A percentile compares a stretch with the other conserved stretches of the same genome.
Evolutionary conservation across 139 green algal genomes (phyloP).

Genomic region (Raphidocelis subcapitata): DNA sequence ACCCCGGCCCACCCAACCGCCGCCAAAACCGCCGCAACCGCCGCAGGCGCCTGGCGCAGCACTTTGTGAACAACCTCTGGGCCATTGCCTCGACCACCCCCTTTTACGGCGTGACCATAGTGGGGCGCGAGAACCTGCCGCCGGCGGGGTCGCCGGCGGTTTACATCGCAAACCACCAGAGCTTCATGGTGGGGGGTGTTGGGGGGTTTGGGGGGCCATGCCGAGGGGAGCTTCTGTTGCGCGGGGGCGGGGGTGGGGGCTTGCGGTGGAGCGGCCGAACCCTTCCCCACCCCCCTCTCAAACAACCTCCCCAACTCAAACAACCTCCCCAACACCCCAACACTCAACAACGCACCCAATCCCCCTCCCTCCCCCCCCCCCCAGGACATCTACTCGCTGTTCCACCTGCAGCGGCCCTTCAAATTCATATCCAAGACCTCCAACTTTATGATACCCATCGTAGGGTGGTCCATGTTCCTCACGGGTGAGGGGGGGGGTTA

Average conservation of each 20-base stretch:
- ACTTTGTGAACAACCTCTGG: conserved; percentile 95
- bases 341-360: too few species aligned
- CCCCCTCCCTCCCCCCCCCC: background rate
- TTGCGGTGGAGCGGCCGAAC: too few species aligned
- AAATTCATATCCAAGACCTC: conserved; percentile 98
- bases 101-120: conserved; percentile 76
- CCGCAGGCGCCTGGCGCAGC: conserved; percentile 62
- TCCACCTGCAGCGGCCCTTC: conserved; percentile 86
- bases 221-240: too few species aligned
- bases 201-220: conserved; percentile 53
- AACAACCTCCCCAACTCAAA: too few species aligned
- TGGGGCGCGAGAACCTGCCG: conserved; percentile 89
- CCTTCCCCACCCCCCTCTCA: too few species aligned
- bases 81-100: conserved; percentile 77
- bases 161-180: conserved; percentile 97
- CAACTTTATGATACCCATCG: conserved; percentile 97
- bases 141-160: conserved; percentile 70
- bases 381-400: conserved; percentile 92
- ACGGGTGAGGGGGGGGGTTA: conserved; percentile 80
- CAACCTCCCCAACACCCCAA: too few species aligned
- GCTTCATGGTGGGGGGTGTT: conserved; percentile 76
- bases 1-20: too few species aligned
- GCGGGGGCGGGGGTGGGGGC: too few species aligned
- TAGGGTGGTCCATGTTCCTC: conserved; percentile 98
- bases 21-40: background rate